Conservation (phyloP, 441 rosid species). For the Pelargonium cotyledonis region DNA sequence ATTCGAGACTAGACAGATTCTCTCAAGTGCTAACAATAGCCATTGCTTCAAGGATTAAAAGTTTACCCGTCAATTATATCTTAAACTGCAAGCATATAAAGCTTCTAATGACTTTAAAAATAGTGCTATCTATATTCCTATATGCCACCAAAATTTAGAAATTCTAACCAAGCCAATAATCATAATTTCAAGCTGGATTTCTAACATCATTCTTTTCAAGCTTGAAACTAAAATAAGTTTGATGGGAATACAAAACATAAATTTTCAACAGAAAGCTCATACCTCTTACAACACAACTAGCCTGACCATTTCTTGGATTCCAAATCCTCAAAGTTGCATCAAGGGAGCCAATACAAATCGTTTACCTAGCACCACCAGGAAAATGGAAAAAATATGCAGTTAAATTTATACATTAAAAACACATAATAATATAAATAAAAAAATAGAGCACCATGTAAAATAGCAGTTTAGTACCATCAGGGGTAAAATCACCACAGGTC, state of each 20-base stretch:
- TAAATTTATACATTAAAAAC: not conserved
- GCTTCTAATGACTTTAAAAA: too few species aligned
- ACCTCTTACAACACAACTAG: conserved; percentile 67
- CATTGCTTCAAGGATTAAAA: too few species aligned
- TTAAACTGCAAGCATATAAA: too few species aligned
- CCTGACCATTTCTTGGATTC: conserved; percentile 80
- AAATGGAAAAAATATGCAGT: not conserved
- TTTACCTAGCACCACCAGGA: conserved; percentile 49
- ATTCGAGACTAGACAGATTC: not conserved
- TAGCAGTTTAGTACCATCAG: conserved; percentile 53
- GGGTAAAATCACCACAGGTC: conserved; percentile 89
- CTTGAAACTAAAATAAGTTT: not conserved
- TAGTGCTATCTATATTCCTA: too few species aligned
- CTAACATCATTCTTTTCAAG: not conserved
- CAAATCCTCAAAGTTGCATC: conserved; percentile 86
- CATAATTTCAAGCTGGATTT: too few species aligned
- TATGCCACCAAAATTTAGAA: too few species aligned
- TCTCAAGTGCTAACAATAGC: too few species aligned
- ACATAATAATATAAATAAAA: too few species aligned
- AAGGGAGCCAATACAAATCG: conserved; percentile 77
- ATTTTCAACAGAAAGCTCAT: conserved; percentile 13
- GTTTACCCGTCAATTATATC: too few species aligned
- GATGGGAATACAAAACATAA: conserved; percentile 1
- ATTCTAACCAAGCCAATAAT: too few species aligned
- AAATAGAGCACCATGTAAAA: not conserved